Evolutionary conservation across 495 filamentous ascomycete species (phyloP).

Genomic region (Sordaria brevicollis): DNA sequence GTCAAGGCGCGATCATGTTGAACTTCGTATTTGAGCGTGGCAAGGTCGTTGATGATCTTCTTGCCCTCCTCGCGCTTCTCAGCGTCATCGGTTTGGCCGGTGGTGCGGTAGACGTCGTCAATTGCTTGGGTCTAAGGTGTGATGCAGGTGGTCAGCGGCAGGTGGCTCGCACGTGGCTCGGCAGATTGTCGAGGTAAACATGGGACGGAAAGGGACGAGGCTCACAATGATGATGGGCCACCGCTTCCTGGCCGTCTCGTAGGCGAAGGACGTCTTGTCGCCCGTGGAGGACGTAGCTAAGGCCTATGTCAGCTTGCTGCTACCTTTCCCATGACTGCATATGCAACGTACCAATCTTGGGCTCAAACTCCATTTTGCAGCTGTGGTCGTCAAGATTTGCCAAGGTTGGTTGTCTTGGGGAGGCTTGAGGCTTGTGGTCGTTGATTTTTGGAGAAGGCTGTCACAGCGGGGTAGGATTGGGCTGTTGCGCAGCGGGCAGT

Average conservation of each 20-base stretch:
- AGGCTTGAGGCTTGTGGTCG: not conserved
- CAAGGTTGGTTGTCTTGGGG: not conserved
- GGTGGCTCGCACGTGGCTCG: not conserved
- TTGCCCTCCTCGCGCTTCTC: slow-evolving; percentile 73
- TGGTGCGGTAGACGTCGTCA: slow-evolving; percentile 79
- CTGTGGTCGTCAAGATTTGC: not conserved
- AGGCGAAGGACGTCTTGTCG: slow-evolving; percentile 81
- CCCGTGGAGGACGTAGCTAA: slow-evolving; percentile 68
- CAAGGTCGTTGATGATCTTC: slow-evolving; percentile 66
- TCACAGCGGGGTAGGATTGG: not conserved
- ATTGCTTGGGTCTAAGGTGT: slow-evolving; percentile 76
- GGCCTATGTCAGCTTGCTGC: not conserved
- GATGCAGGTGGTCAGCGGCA: not conserved
- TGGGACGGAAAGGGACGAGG: not conserved
- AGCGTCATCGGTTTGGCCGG: slow-evolving; percentile 47
- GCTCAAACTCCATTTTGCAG: slow-evolving; percentile 30
- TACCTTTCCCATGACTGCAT: not conserved
- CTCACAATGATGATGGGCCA: slow-evolving; percentile 90
- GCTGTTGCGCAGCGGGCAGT: not conserved
- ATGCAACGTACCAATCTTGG: slow-evolving; percentile 7
- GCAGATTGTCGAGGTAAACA: not conserved
- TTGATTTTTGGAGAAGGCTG: not conserved
- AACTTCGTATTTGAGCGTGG: slow-evolving; percentile 85
- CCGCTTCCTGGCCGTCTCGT: slow-evolving; percentile 65
- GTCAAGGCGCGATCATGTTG: slow-evolving; percentile 79